Evolutionary conservation across 2,329 filamentous ascomycete genomes (phyloP).

Genomic region (Huntiella bhutanensis): DNA sequence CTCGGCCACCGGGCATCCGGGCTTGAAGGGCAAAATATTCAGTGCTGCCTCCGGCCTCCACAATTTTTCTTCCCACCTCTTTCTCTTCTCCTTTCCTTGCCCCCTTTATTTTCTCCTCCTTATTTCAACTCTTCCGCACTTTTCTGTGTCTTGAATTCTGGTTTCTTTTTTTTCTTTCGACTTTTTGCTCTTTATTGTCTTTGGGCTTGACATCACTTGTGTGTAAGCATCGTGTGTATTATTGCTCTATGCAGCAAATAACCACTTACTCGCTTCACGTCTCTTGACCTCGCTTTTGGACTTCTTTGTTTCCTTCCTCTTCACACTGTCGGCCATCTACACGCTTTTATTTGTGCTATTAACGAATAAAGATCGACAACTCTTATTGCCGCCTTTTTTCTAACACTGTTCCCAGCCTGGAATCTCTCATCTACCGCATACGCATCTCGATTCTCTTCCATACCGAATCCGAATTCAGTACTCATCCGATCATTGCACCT

Average conservation of each 20-base stretch:
- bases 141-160: neutral
- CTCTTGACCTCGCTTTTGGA: no score
- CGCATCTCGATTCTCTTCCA: no score
- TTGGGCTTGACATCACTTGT: neutral
- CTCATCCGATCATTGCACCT: neutral
- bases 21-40: slow-evolving; percentile 5
- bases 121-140: neutral
- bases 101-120: slow-evolving; percentile 2
- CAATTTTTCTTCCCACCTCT: slow-evolving; percentile 6
- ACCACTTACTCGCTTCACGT: neutral
- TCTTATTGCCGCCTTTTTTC: neutral
- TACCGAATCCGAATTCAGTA: neutral
- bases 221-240: no score
- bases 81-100: slow-evolving; percentile 4
- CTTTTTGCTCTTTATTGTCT: neutral
- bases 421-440: neutral
- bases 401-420: neutral
- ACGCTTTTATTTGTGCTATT: no score
- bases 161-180: neutral
- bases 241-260: neutral
- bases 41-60: slow-evolving; percentile 11
- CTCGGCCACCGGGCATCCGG: slow-evolving; percentile 12
- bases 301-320: neutral
- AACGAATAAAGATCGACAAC: no score
- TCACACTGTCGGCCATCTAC: neutral